These are phyloP conservation scores for Stachybotrys echinatus DNA, from an alignment of 2,329 filamentous ascomycete species.

Conservation along the genomic window DNA sequence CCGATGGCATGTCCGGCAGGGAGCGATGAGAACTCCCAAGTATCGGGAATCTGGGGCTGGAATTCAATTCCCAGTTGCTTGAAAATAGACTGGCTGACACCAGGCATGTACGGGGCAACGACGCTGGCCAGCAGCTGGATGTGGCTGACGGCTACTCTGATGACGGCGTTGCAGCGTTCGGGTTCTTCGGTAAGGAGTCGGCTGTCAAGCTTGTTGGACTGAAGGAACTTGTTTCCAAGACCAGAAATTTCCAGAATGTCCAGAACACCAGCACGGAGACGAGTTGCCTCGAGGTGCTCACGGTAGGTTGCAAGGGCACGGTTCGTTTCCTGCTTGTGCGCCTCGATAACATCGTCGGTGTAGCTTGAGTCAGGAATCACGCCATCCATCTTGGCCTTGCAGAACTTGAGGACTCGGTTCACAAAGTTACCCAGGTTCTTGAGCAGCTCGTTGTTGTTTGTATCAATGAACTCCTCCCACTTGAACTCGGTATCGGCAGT, in stretches of 20 bases:
- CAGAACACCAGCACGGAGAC: conserved; percentile 61
- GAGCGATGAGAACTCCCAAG: conserved; percentile 58
- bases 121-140: conserved; percentile 76
- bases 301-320: conserved; percentile 61
- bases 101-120: conserved; percentile 79
- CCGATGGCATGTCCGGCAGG: conserved; percentile 76
- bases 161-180: conserved; percentile 49
- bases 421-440: conserved; percentile 72
- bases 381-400: conserved; percentile 69
- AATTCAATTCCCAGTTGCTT: conserved; percentile 62
- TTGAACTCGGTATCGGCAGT: conserved; percentile 84
- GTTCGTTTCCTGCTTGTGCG: conserved; percentile 59
- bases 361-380: conserved; percentile 60
- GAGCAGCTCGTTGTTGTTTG: conserved; percentile 85
- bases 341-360: conserved; percentile 48
- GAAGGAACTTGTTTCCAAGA: conserved; percentile 43
- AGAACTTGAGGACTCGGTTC: conserved; percentile 69
- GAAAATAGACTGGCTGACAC: conserved; percentile 70
- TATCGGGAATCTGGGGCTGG: conserved; percentile 55
- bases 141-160: conserved; percentile 78
- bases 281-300: conserved; percentile 63
- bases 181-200: conserved; percentile 49
- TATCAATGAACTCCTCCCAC: conserved; percentile 62
- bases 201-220: conserved; percentile 50
- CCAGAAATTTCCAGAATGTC: conserved; percentile 64